Evolutionary conservation across 331 rosid species (phyloP).

Genomic region (Rosa hybrid): DNA sequence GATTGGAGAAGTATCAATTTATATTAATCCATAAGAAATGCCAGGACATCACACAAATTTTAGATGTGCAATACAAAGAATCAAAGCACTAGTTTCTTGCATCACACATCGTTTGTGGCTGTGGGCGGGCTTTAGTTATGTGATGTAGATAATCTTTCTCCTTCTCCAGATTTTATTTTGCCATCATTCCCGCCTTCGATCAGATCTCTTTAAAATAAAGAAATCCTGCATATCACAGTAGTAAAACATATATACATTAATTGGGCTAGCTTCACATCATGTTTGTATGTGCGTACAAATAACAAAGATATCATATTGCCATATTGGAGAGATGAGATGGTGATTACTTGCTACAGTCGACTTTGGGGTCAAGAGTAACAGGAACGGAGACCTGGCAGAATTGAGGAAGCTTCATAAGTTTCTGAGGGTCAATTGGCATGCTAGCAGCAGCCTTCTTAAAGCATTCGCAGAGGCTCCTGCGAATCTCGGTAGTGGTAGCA

Average conservation of each 20-base stretch:
- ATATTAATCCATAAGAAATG: too few relatives aligned
- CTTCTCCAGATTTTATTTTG: neutral
- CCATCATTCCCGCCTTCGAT: neutral
- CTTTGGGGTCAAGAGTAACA: constrained; percentile 22
- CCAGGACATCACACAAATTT: too few relatives aligned
- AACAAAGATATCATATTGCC: neutral
- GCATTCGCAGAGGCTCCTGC: constrained; percentile 19
- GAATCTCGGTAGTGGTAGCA: constrained; percentile 11
- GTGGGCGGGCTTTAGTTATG: too few relatives aligned
- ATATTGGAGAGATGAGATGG: neutral
- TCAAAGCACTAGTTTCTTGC: too few relatives aligned
- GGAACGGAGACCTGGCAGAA: constrained; percentile 9
- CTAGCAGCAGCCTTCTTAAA: constrained; percentile 15
- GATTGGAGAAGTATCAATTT: too few relatives aligned
- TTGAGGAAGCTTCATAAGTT: constrained; percentile 8
- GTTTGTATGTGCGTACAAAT: too few relatives aligned
- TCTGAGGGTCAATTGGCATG: neutral
- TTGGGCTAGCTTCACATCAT: too few relatives aligned
- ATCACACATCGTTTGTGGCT: too few relatives aligned
- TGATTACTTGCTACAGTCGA: constrained; percentile 18
- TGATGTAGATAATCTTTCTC: neutral
- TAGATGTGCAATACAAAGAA: too few relatives aligned
- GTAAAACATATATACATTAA: neutral
- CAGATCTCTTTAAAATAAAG: neutral
- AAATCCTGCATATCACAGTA: constrained; percentile 5